Percentiles rank a stretch among this genome's conserved stretches.
Conservation (phyloP, 1,139 yeast species). For the Arxiozyma telluris region DNA sequence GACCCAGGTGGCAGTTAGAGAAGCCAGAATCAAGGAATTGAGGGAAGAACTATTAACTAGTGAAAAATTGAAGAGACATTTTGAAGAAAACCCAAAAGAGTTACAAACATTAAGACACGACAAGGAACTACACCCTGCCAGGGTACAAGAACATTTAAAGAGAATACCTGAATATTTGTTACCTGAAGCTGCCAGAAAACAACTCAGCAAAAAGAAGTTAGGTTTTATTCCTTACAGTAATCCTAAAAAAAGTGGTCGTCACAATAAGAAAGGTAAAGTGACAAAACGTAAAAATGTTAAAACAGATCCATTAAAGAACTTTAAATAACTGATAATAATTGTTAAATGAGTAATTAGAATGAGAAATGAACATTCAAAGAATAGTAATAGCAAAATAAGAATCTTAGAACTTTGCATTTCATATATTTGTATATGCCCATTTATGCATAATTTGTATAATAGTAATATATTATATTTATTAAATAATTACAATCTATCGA, state of each 20-base stretch:
- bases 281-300: constrained; percentile 35
- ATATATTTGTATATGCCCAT: background rate
- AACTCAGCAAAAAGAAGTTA: constrained; percentile 42
- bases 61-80: constrained; percentile 86
- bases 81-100: constrained; percentile 98
- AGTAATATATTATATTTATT: too few species aligned
- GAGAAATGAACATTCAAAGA: background rate
- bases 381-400: background rate
- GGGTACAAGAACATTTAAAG: constrained; percentile 78
- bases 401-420: background rate
- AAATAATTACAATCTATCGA: background rate
- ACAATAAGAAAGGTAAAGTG: constrained; percentile 36
- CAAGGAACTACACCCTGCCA: constrained; percentile 72
- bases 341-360: constrained; percentile 1
- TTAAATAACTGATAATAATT: constrained; percentile 27
- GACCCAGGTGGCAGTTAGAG: constrained; percentile 81
- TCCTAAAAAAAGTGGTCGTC: constrained; percentile 34
- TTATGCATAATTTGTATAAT: background rate
- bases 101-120: constrained; percentile 83
- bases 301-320: constrained; percentile 65
- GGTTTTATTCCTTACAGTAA: constrained; percentile 77
- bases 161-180: constrained; percentile 86
- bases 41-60: constrained; percentile 80
- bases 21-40: constrained; percentile 86
- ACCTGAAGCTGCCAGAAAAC: constrained; percentile 67